Base-by-base conservation (phyloP, 805 yeast genomes). In the Yarrowia osloensis region DNA sequence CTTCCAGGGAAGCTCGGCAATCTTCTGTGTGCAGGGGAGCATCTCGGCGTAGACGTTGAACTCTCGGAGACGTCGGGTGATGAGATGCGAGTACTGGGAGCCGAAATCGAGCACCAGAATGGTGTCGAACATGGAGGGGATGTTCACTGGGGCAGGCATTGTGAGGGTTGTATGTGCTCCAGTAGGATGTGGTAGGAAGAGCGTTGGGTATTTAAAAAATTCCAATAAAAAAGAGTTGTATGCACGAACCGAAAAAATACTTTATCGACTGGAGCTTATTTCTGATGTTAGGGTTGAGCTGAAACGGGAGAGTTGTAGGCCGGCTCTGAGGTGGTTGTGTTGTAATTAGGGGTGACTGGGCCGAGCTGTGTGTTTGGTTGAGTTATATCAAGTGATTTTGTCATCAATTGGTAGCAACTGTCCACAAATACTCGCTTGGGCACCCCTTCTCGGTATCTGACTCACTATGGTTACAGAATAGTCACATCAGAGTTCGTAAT, bases 11-110 rank as follows among this genome's bases (percentile, higher is more conserved):
- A 95, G 85, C 72, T 94, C 98, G 67, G 88, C 77, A 76, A 95
- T 94, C 83, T 95, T 95, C 81, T 96, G 99, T 66, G 99, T 95
- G 81, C 99, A 95, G 73, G 99, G 99, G 71, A 95, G 85, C 99
- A 95, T 95, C 82, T 95, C 99, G 72, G 99, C 98, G 79, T 95
- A 95, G 72, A 95, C 94, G 79, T 95, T 92, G 84, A 93, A 90
- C 80, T 95, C 99, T 84, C 99, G 91, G 73, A 95, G 85, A 81
- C 99, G 90, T 81, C 99, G 89, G 69, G 98, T 93, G 78, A 95
- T 92, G 77, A 95, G 81, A 77, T 95, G 99, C 68, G 97, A 91
- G 82, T 95, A 95, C 82, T 95, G 99, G 69, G 99, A 95, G 70
- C 99, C 99, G 77, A 95, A 95, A 79, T 95, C 99, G 77, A 95